Base-by-base conservation (phyloP, 108 stramenopile species). In the Epithemia pelagica region DNA sequence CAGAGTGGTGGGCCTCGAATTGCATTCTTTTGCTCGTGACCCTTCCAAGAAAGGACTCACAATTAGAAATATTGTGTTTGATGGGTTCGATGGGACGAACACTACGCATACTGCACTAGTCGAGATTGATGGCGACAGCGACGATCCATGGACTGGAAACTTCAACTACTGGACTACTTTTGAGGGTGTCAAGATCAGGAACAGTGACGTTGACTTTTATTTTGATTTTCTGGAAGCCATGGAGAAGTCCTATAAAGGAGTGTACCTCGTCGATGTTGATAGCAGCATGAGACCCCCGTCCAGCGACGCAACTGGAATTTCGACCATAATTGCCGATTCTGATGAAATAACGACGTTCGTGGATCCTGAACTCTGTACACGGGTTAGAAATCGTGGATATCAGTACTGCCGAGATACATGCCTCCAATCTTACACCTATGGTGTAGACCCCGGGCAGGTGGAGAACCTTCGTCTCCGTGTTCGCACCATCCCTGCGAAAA, bases 361-460 rank as follows among this genome's bases (percentile, higher is more conserved):
- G n/a, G 65, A 66, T 30, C 46, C 23, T n/a, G 28, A 28, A 3
- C 20, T 8, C 0, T 53, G 18, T 1, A 10, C 54, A 21, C 8
- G 24, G 1, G 20, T n/a, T 27, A 58, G 21, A 58, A 21, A 58
- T 19, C 18, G 56, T 20, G 21, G 67, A 15, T 61, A 61, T 30
- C 29, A 69, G 0, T 79, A 70, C 31, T 82, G 82, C 56, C 19
- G 72, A 7, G 61, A 70, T 21, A 22, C 68, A 23, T 82, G 81
- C 54, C 29, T 79, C 18, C 62, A 75, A 29, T 26, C 56, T n/a
- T 7, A 18, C 0, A 67, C 64, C 22, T 66, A 59, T 30, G 31
- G 27, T 8, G 74, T 78, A 3, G 76, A 81, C 32, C 80, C 74
- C 22, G 74, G 70, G 24, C 76, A 65, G 29, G 77, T 70, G 0